A percentile compares a stretch with the other conserved stretches of the same genome.
Conservation (phyloP, 306 rosid species). For the Glycine soja region DNA sequence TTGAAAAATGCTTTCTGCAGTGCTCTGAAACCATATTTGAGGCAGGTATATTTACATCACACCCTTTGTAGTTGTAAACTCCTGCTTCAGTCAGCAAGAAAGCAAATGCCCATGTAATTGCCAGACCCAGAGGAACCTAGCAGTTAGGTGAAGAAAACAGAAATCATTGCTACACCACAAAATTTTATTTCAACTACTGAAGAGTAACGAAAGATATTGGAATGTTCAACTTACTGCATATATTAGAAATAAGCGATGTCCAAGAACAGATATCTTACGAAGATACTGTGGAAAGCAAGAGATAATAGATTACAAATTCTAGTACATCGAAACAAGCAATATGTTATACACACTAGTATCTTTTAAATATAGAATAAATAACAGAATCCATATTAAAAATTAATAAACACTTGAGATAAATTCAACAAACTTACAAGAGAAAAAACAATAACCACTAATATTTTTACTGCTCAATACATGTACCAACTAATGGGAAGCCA, state of each 20-base stretch:
- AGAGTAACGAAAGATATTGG: slow-evolving; percentile 1
- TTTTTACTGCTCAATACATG: slow-evolving; percentile 94
- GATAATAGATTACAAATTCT: slow-evolving; percentile 40
- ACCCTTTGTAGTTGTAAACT: slow-evolving; percentile 86
- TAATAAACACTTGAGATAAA: slow-evolving; percentile 2
- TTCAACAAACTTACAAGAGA: slow-evolving; percentile 85
- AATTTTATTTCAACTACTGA: slow-evolving; percentile 18
- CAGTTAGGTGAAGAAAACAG: slow-evolving; percentile 46
- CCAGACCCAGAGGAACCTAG: slow-evolving; percentile 98
- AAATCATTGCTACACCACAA: slow-evolving; percentile 37
- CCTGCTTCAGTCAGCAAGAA: slow-evolving; percentile 91
- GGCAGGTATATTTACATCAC: slow-evolving; percentile 89
- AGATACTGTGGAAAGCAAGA: slow-evolving; percentile 71
- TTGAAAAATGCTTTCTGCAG: slow-evolving; percentile 90
- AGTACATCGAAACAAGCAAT: slow-evolving; percentile 37
- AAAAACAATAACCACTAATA: slow-evolving; percentile 79
- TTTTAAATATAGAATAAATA: not conserved
- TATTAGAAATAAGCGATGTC: slow-evolving; percentile 93
- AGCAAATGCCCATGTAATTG: slow-evolving; percentile 94
- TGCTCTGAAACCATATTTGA: slow-evolving; percentile 86
- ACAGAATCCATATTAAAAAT: not conserved
- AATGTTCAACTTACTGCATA: slow-evolving; percentile 77
- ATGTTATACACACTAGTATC: not conserved
- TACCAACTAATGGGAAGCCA: slow-evolving; percentile 91
- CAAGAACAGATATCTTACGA: slow-evolving; percentile 90